Conservation (phyloP, 1,284 basidiomycete genomes). For the Earliella scabrosa region DNA sequence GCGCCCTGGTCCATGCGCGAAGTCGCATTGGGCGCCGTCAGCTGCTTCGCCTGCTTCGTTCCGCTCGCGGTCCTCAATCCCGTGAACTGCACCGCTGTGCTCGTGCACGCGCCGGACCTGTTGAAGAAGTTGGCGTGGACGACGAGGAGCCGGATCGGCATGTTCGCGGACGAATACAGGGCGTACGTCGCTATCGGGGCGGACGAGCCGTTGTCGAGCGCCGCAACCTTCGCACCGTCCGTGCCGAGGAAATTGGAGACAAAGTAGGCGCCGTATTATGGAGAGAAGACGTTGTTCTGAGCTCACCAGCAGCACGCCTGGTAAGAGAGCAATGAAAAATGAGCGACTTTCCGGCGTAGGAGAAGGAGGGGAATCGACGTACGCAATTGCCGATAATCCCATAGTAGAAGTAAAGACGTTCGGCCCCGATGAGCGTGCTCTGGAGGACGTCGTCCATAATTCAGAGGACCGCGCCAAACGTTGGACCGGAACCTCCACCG, state of each 20-base stretch:
- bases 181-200: constrained; percentile 42
- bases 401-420: constrained; percentile 50
- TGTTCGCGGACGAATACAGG: constrained; percentile 33
- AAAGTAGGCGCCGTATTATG: constrained; percentile 47
- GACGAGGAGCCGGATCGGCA: constrained; percentile 39
- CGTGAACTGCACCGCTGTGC: constrained; percentile 34
- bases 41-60: constrained; percentile 34
- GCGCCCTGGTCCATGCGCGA: constrained; percentile 40
- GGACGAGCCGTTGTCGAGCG: constrained; percentile 42
- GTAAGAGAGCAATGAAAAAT: not conserved
- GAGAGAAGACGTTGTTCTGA: constrained; percentile 36
- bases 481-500: constrained; percentile 48
- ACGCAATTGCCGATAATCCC: constrained; percentile 48
- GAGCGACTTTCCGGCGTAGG: not conserved
- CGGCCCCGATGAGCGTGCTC: constrained; percentile 42
- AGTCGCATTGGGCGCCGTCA: constrained; percentile 43
- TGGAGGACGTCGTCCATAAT: constrained; percentile 51
- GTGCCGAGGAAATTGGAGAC: constrained; percentile 44
- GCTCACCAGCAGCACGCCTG: constrained; percentile 49
- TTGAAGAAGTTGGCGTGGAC: constrained; percentile 44
- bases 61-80: constrained; percentile 31
- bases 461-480: constrained; percentile 50
- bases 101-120: constrained; percentile 38
- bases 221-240: constrained; percentile 37
- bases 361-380: constrained; percentile 17